Conservation (phyloP, 179 eudicot genomes). For the Beta corolliflora region DNA sequence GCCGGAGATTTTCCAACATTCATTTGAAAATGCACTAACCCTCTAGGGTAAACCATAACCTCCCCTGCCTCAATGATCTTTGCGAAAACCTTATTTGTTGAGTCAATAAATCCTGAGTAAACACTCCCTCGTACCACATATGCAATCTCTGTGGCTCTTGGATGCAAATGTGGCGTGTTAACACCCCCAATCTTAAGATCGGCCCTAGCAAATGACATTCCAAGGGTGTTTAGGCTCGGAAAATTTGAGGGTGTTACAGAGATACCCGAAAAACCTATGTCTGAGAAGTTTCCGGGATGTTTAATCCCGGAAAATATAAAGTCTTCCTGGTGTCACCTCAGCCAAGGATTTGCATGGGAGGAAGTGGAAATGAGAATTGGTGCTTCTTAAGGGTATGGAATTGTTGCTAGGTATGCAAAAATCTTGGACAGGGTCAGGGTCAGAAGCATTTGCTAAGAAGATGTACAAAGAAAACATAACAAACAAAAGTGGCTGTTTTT, state of each 20-base stretch:
- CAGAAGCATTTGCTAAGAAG: conserved; percentile 42
- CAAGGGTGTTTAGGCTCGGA: conserved; percentile 74
- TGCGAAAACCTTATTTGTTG: conserved; percentile 57
- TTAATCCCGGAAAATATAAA: conserved; percentile 62
- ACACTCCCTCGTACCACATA: conserved; percentile 59
- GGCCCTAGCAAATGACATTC: conserved; percentile 67
- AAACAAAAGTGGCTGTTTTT: conserved; percentile 11
- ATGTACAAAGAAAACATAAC: conserved; percentile 23
- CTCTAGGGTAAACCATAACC: conserved; percentile 78
- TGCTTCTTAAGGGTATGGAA: background rate
- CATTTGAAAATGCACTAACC: conserved; percentile 70
- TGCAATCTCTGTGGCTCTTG: conserved; percentile 71
- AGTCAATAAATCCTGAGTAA: conserved; percentile 74
- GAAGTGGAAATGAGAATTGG: conserved; percentile 24
- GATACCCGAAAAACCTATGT: conserved; percentile 42
- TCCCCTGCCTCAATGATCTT: conserved; percentile 73
- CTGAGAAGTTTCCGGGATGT: conserved; percentile 31
- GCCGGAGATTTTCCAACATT: conserved; percentile 61
- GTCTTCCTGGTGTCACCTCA: conserved; percentile 45
- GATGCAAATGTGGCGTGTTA: conserved; percentile 71
- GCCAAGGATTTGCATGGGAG: conserved; percentile 61
- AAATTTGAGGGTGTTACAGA: conserved; percentile 51
- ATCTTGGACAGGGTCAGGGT: conserved; percentile 71
- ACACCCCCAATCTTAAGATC: conserved; percentile 61
- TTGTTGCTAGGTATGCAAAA: conserved; percentile 57